Evolutionary conservation across 257 asterid genomes (phyloP).

Genomic region (Rubia yunnanensis): DNA sequence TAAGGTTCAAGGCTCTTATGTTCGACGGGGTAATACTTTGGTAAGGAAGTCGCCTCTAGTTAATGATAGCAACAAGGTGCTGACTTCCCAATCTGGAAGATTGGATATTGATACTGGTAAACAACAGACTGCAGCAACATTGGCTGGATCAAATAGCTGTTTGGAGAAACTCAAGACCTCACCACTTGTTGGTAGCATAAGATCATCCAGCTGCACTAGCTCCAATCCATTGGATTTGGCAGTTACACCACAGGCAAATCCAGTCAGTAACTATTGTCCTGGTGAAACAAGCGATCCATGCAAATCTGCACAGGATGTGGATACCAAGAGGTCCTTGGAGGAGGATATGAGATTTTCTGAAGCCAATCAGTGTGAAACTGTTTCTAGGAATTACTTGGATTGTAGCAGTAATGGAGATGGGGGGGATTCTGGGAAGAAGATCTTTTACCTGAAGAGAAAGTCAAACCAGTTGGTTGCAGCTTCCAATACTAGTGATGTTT

Average conservation of each 20-base stretch:
- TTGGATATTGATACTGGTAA: constrained; percentile 21
- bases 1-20: constrained; percentile 38
- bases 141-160: constrained; percentile 22
- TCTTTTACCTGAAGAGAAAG: constrained; percentile 57
- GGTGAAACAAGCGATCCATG: constrained; percentile 21
- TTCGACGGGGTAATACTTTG: constrained; percentile 79
- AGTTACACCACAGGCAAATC: constrained; percentile 20
- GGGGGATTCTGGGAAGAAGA: constrained; percentile 35
- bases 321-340: constrained; percentile 13
- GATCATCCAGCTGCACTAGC: constrained; percentile 23
- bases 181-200: constrained; percentile 17
- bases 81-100: constrained; percentile 35
- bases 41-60: constrained; percentile 54
- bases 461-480: constrained; percentile 80
- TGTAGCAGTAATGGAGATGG: constrained; percentile 33
- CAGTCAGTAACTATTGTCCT: constrained; percentile 21
- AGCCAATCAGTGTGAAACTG: constrained; percentile 31
- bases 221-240: constrained; percentile 21
- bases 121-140: constrained; percentile 17
- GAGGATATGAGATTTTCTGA: constrained; percentile 26
- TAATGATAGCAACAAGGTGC: constrained; percentile 27
- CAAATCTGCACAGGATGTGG: constrained; percentile 14
- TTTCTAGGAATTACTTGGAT: constrained; percentile 32
- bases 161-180: constrained; percentile 32
- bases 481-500: constrained; percentile 30